Base-by-base conservation (phyloP, 352 stramenopile species). In the Phytopythium sindhum region DNA sequence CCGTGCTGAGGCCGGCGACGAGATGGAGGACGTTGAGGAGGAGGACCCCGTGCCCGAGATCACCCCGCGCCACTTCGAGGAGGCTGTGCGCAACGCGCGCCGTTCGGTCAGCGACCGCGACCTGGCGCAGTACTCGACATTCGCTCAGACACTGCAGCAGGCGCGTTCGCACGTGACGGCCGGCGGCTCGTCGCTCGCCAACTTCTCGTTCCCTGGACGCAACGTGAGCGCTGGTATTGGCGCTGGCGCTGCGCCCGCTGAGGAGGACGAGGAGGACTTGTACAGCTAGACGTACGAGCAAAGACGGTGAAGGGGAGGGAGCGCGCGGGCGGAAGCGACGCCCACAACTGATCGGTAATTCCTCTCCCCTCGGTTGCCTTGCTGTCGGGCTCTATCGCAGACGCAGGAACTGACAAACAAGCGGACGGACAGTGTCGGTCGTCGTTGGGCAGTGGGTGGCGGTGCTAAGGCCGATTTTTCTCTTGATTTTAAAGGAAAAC, bases 41-140 rank as follows among this genome's bases (percentile, higher is more conserved):
- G 96, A 99, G 26, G 97, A 99, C 79, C 85, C 88, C 23, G 98
- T 99, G 70, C 95, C 96, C 15, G 96, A 99, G 73, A 97, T 96
- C 75, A 95, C 86, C 65, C 70, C 77, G 57, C 86, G 86, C 65
- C 98, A 99, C 82, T 99, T 99, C 75, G 98, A 99, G 83, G 80
- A 97, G 60, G 97, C 98, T 60, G 97, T 99, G 57, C 90, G 97
- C 67, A 96, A 98, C 63, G 97, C 97, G 24, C 91, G 98, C 74
- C 93, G 97, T 61, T 99, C 96, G 39, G 97, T 99, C 10, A 98
- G 90, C 33, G 98, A 99, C 84, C 86, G 95, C 51, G 98, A 99
- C 75, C 81, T 99, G 56, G 90, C 93, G 26, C 97, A 92, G 70
- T 93, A 93, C 74, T 91, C 84, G 61, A 93, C 85, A 26, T 94